A percentile compares a stretch with the other conserved stretches of the same genome.
phyloP scores from a whole-genome alignment of 164 flowering plant genomes.

The Chimonanthus praecox region DNA sequence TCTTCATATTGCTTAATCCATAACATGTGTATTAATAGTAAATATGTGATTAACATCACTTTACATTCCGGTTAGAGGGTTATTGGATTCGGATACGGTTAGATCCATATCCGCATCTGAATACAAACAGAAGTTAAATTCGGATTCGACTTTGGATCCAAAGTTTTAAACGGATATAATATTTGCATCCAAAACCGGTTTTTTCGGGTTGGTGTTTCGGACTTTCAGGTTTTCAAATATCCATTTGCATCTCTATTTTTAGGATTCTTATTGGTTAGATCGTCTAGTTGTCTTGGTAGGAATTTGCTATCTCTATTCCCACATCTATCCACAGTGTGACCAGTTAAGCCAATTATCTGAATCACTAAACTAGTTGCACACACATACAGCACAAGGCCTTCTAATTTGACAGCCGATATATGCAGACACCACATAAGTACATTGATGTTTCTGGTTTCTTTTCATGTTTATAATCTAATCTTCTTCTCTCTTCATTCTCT shows the following conservation, averaged over 20 bases:
- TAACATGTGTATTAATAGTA: too few species aligned
- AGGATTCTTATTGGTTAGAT: not conserved
- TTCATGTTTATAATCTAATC: not conserved
- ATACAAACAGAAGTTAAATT: too few species aligned
- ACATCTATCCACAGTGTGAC: not conserved
- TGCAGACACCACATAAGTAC: not conserved
- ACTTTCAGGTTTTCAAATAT: not conserved
- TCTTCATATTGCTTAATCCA: too few species aligned
- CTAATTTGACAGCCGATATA: not conserved
- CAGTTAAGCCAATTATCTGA: not conserved
- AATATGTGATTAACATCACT: too few species aligned
- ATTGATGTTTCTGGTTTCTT: not conserved
- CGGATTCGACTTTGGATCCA: not conserved
- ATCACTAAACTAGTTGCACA: not conserved
- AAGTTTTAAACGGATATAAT: not conserved
- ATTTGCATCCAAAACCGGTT: not conserved
- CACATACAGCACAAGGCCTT: not conserved
- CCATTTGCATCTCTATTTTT: not conserved
- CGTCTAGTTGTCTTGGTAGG: not conserved
- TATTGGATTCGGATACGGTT: not conserved
- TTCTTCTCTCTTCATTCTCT: not conserved
- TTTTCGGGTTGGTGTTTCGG: not conserved
- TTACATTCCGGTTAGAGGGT: not conserved
- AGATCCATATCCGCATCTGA: not conserved
- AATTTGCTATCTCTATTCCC: too few species aligned